Percentiles rank a stretch among this genome's conserved stretches.
These are phyloP conservation scores for Pterocarpus macrocarpus DNA, from an alignment of 306 rosid genomes.

Conservation along the genomic window DNA sequence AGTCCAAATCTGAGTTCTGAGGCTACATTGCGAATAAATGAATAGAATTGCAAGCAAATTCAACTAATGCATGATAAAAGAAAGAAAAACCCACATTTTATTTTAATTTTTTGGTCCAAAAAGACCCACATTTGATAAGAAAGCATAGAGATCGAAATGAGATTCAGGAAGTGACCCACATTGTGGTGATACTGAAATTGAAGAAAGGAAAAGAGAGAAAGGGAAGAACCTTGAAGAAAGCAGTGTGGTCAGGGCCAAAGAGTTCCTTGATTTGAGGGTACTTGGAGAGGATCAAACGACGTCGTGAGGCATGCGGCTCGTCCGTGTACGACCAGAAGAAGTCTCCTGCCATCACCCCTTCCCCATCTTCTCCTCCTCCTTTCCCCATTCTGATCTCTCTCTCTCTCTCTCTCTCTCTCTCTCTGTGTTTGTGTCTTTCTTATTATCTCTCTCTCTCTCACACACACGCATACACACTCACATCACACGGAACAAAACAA, in stretches of 20 bases:
- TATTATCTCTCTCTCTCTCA: too few species aligned
- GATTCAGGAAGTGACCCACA: background rate
- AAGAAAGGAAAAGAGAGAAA: too few species aligned
- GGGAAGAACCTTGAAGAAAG: constrained; percentile 73
- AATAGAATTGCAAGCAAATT: background rate
- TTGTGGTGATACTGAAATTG: background rate
- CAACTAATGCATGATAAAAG: too few species aligned
- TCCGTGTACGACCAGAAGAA: constrained; percentile 97
- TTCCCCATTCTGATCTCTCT: background rate
- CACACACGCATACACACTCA: too few species aligned
- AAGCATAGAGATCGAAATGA: background rate
- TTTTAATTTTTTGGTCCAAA: too few species aligned
- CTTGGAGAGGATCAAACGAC: constrained; percentile 91
- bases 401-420: background rate
- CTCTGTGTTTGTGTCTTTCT: background rate
- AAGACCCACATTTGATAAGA: too few species aligned
- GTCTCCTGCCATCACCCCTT: constrained; percentile 71
- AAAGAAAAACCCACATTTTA: too few species aligned
- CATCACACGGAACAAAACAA: too few species aligned
- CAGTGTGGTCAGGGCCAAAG: constrained; percentile 82
- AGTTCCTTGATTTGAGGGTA: constrained; percentile 90
- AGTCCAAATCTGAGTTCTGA: background rate
- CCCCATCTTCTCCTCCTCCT: constrained; percentile 40
- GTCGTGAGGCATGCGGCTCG: constrained; percentile 91
- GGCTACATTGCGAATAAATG: background rate